Conservation (phyloP, 257 asterid species). For the Solanum sitiens region DNA sequence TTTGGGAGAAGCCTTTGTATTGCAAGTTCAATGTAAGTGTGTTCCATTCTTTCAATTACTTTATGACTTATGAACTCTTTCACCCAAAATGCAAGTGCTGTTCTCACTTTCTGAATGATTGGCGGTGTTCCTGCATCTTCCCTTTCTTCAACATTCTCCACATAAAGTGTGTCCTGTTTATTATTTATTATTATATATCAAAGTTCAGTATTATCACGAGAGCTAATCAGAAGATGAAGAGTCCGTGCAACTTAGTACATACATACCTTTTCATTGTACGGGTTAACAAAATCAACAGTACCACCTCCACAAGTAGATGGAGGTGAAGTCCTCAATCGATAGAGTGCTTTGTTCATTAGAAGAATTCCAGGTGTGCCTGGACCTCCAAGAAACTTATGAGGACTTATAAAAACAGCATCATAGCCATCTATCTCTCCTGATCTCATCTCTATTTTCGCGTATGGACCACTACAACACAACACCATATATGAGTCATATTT, state of each 20-base stretch:
- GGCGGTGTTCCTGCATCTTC: conserved; percentile 55
- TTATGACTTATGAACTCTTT: conserved; percentile 36
- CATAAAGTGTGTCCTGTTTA: conserved; percentile 32
- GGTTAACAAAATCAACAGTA: background rate
- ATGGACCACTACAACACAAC: background rate
- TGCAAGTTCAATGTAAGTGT: conserved; percentile 18
- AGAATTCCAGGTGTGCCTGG: conserved; percentile 47
- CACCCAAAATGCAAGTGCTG: conserved; percentile 35
- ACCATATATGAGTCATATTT: background rate
- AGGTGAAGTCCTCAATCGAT: conserved; percentile 21
- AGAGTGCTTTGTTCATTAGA: conserved; percentile 29
- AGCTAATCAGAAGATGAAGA: background rate
- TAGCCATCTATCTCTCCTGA: conserved; percentile 24
- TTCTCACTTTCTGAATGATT: conserved; percentile 39
- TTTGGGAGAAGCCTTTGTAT: conserved; percentile 21
- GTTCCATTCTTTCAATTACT: conserved; percentile 16
- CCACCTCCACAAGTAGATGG: background rate
- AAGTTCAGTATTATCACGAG: background rate
- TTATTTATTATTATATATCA: background rate
- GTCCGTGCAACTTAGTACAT: no score
- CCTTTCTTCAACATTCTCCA: conserved; percentile 35
- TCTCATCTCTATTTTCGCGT: background rate
- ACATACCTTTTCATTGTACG: background rate
- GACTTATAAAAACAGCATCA: conserved; percentile 37
- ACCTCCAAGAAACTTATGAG: conserved; percentile 49